phyloP scores from a whole-genome alignment of 331 rosid species.

The Acacia concinna region DNA sequence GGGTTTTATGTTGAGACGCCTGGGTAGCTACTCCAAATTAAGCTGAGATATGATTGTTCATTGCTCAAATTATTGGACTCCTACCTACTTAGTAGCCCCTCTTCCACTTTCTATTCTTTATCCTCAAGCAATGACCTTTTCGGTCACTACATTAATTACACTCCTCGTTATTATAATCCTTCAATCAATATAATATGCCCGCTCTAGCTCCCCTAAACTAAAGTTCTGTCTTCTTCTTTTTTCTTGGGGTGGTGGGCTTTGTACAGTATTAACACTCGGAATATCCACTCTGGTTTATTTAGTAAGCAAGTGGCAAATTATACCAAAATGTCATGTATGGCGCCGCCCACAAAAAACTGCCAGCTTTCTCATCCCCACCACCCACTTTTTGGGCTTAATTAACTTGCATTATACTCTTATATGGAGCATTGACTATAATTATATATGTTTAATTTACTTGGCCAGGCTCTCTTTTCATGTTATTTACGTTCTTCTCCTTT shows the following conservation, averaged over 20 bases:
- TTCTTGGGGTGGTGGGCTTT: no score
- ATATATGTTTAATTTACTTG: not conserved
- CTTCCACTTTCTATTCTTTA: not conserved
- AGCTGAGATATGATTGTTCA: not conserved
- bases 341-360: not conserved
- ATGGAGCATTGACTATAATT: not conserved
- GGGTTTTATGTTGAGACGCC: not conserved
- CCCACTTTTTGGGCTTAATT: not conserved
- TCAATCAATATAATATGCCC: not conserved
- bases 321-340: not conserved
- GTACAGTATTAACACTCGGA: no score
- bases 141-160: not conserved
- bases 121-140: not conserved
- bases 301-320: not conserved
- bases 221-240: no score
- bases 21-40: not conserved
- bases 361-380: not conserved
- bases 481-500: not conserved
- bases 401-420: not conserved
- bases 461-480: not conserved
- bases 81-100: not conserved
- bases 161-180: not conserved
- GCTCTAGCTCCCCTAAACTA: not conserved
- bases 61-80: not conserved
- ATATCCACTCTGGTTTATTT: not conserved